Percentiles rank a stretch among this genome's conserved stretches.
Conservation (phyloP, 176 grass and related monocot genomes). For the Puccinellia tenuiflora region DNA sequence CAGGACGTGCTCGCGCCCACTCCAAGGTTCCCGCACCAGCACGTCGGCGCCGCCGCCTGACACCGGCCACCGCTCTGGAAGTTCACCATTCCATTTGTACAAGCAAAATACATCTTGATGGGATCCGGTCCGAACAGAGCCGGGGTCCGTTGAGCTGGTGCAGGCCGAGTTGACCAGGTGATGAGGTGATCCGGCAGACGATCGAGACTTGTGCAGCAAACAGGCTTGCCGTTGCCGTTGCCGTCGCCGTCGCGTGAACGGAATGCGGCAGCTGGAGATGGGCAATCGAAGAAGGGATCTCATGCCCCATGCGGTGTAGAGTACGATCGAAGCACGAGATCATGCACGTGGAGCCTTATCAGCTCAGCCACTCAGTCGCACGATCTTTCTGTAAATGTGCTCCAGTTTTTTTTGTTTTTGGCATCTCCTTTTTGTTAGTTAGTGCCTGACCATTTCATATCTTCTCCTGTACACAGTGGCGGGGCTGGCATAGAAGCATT, state of each 20-base stretch:
- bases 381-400: slow-evolving; percentile 16
- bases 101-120: no score
- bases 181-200: not conserved
- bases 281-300: not conserved
- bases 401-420: not conserved
- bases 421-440: not conserved
- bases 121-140: no score
- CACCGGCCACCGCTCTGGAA: no score
- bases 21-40: slow-evolving; percentile 68
- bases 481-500: no score
- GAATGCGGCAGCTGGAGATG: not conserved
- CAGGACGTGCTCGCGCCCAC: slow-evolving; percentile 38
- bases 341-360: not conserved
- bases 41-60: slow-evolving; percentile 17
- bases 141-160: no score
- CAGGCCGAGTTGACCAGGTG: not conserved
- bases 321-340: not conserved
- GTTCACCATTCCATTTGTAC: no score
- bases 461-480: no score
- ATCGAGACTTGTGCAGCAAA: not conserved
- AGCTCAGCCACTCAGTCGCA: not conserved
- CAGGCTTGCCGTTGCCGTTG: no score
- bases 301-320: not conserved
- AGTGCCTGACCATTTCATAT: slow-evolving; percentile 11
- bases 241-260: not conserved